These are phyloP conservation scores for Rubus parviflorus DNA, from an alignment of 306 rosid species.

Conservation along the genomic window DNA sequence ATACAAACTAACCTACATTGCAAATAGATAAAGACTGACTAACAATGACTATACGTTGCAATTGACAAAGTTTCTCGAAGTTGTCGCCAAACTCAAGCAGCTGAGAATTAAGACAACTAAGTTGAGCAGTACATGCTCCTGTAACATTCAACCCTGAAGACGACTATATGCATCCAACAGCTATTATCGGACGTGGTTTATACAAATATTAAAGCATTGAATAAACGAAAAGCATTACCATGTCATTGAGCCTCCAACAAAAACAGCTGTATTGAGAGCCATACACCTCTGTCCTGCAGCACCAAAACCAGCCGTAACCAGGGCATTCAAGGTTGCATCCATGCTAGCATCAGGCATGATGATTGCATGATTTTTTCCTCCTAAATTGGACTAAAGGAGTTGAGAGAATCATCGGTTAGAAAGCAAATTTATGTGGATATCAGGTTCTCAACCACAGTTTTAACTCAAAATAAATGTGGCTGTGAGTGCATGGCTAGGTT, in stretches of 20 bases:
- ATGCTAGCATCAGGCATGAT: conserved; percentile 74
- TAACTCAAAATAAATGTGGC: background rate
- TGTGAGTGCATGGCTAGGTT: background rate
- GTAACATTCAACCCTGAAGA: background rate
- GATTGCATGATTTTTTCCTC: conserved; percentile 60
- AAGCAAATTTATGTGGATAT: background rate
- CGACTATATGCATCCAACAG: background rate
- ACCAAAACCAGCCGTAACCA: conserved; percentile 66
- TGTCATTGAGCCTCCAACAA: conserved; percentile 58
- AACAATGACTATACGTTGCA: background rate
- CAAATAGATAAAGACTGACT: background rate
- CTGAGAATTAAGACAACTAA: background rate
- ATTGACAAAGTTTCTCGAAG: background rate
- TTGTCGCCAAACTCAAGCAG: background rate
- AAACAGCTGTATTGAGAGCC: conserved; percentile 57
- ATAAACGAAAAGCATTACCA: conserved; percentile 42
- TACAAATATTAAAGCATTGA: conserved; percentile 4
- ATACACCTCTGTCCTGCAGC: conserved; percentile 57
- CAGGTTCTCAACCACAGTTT: background rate
- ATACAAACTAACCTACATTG: background rate
- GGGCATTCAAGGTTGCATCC: conserved; percentile 60
- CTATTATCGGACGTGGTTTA: background rate
- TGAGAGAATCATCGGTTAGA: conserved; percentile 32
- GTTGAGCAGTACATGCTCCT: background rate
- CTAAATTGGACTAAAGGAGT: conserved; percentile 52